Evolutionary conservation across 129 eudicot species (phyloP).

Genomic region (Artemisia annua): DNA sequence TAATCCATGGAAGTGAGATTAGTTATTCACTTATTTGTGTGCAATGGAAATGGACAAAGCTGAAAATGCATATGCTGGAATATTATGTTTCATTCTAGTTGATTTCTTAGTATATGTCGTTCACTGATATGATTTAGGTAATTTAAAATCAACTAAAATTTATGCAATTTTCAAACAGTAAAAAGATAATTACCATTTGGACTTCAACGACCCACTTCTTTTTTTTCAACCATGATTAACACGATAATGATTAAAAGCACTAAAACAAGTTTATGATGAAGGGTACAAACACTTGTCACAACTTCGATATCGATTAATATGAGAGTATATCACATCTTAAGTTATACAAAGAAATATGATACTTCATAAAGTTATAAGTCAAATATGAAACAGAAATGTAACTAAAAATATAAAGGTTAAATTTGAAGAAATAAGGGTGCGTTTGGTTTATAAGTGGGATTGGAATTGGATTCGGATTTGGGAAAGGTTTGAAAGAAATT

Average conservation of each 20-base stretch:
- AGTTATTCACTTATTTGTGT: slow-evolving; percentile 7
- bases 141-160: neutral
- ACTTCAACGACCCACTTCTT: too few species aligned
- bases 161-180: neutral
- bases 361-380: neutral
- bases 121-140: slow-evolving; percentile 1
- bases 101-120: slow-evolving; percentile 19
- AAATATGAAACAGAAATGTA: neutral
- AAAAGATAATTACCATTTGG: too few species aligned
- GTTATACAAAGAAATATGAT: too few species aligned
- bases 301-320: neutral
- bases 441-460: too few species aligned
- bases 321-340: too few species aligned
- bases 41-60: slow-evolving; percentile 27
- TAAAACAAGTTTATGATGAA: too few species aligned
- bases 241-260: neutral
- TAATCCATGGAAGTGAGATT: slow-evolving; percentile 9
- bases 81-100: slow-evolving; percentile 13
- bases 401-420: neutral
- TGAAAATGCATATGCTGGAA: slow-evolving; percentile 22
- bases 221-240: too few species aligned
- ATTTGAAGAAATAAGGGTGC: neutral
- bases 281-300: too few species aligned
- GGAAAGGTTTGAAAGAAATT: too few species aligned
- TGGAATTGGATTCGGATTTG: too few species aligned